Evolutionary conservation across 306 rosid genomes (phyloP).

Genomic region (Fragaria nilgerrensis): DNA sequence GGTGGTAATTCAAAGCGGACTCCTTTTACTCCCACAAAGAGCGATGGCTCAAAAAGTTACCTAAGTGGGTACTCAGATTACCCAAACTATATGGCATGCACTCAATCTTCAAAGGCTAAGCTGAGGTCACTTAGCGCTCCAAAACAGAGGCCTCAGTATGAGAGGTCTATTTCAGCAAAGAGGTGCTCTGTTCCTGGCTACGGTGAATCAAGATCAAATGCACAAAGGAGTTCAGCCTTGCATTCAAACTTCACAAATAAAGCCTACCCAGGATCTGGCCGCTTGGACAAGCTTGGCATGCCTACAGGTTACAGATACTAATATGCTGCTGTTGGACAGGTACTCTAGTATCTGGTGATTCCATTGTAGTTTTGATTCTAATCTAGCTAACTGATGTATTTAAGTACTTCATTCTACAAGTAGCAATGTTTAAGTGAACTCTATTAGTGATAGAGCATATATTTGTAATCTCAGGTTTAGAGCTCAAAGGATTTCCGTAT

Average conservation of each 20-base stretch:
- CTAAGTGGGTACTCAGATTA: conserved; percentile 48
- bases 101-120: conserved; percentile 79
- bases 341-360: background rate
- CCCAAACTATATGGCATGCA: conserved; percentile 82
- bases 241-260: conserved; percentile 57
- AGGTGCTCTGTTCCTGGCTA: conserved; percentile 43
- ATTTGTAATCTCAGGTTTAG: background rate
- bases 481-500: background rate
- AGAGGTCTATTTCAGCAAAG: conserved; percentile 55
- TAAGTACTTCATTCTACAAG: background rate
- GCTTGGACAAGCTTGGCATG: conserved; percentile 89
- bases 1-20: conserved; percentile 53
- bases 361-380: conserved; percentile 16
- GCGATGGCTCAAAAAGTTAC: conserved; percentile 64
- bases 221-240: conserved; percentile 44
- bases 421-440: background rate
- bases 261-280: conserved; percentile 83
- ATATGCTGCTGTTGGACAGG: background rate
- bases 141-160: conserved; percentile 63
- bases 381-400: conserved; percentile 36
- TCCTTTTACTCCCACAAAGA: conserved; percentile 64
- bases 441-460: background rate
- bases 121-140: conserved; percentile 74
- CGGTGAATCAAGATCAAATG: conserved; percentile 34
- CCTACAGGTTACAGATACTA: conserved; percentile 56